phyloP scores from a whole-genome alignment of 768 basidiomycete species.

The Kwoniella dendrophila region DNA sequence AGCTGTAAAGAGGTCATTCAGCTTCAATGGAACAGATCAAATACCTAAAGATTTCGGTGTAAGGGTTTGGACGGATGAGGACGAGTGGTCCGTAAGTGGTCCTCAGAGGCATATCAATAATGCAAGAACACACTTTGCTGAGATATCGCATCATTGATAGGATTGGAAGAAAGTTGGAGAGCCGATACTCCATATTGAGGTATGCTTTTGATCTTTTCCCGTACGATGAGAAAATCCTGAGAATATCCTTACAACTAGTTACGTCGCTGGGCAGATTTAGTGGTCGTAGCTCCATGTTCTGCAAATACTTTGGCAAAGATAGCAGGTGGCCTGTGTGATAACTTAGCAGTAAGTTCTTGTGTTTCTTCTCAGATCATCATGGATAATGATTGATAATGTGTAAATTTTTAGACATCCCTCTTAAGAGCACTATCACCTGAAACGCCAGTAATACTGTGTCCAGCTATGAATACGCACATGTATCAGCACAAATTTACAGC shows the following conservation, averaged over 20 bases:
- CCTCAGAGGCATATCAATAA: not conserved
- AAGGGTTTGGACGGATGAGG: slow-evolving; percentile 81
- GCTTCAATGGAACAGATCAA: not conserved
- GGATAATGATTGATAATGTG: not conserved
- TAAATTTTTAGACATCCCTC: slow-evolving; percentile 61
- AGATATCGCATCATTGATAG: slow-evolving; percentile 57
- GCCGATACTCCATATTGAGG: slow-evolving; percentile 94
- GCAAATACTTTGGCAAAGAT: slow-evolving; percentile 97
- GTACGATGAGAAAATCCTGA: not conserved
- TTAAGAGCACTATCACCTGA: slow-evolving; percentile 79
- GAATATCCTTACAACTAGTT: slow-evolving; percentile 47
- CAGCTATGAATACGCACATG: slow-evolving; percentile 99
- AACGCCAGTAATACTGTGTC: slow-evolving; percentile 87
- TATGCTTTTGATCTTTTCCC: slow-evolving; percentile 49
- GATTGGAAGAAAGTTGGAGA: slow-evolving; percentile 75
- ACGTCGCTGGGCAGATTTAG: slow-evolving; percentile 84
- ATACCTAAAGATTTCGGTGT: slow-evolving; percentile 57
- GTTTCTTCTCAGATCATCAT: not conserved
- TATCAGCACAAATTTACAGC: slow-evolving; percentile 89
- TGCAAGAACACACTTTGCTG: not conserved
- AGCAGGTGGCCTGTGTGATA: slow-evolving; percentile 83
- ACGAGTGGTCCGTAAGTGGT: slow-evolving; percentile 83
- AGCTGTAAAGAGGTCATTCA: slow-evolving; percentile 16
- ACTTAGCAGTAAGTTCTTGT: slow-evolving; percentile 63
- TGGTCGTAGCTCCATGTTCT: slow-evolving; percentile 91